phyloP scores from a whole-genome alignment of 1,284 basidiomycete genomes.

The Pseudozyma flocculosa region DNA sequence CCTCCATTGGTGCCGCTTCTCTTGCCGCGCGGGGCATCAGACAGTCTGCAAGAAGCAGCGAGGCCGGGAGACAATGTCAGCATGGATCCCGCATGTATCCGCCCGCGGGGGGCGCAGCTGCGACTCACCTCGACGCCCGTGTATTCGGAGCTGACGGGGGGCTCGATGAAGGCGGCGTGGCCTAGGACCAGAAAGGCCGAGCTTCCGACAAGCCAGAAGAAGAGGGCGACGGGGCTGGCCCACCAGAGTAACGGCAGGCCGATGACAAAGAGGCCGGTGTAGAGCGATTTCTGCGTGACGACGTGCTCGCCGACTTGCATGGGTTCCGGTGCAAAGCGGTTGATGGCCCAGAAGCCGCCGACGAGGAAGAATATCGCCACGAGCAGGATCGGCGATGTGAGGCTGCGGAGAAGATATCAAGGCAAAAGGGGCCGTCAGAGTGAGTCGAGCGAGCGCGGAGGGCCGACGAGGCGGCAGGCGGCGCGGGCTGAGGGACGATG shows the following conservation, averaged over 20 bases:
- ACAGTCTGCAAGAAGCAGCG: too few species aligned
- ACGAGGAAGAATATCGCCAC: slow-evolving; percentile 84
- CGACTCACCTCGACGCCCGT: slow-evolving; percentile 65
- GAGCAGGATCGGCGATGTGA: slow-evolving; percentile 81
- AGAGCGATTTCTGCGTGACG: slow-evolving; percentile 73
- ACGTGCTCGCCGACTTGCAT: slow-evolving; percentile 72
- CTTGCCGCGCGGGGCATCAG: too few species aligned
- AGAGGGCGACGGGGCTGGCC: slow-evolving; percentile 48
- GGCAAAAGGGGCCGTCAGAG: background rate
- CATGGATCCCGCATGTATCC: too few species aligned
- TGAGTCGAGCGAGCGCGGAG: too few species aligned
- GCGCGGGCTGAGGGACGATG: too few species aligned
- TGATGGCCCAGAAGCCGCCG: slow-evolving; percentile 86
- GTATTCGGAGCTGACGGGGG: slow-evolving; percentile 86
- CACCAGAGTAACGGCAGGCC: slow-evolving; percentile 55
- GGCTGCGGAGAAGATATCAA: slow-evolving; percentile 46
- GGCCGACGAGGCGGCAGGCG: too few species aligned
- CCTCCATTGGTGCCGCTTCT: too few species aligned
- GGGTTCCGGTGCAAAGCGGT: slow-evolving; percentile 68
- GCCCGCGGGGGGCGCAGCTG: too few species aligned
- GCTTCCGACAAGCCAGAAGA: slow-evolving; percentile 59
- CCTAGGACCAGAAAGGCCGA: slow-evolving; percentile 64
- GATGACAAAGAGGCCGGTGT: slow-evolving; percentile 62
- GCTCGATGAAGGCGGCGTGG: slow-evolving; percentile 80
- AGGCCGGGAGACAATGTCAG: too few species aligned